Conservation (phyloP, 2,329 filamentous ascomycete species). For the Cryphonectria parasitica region DNA sequence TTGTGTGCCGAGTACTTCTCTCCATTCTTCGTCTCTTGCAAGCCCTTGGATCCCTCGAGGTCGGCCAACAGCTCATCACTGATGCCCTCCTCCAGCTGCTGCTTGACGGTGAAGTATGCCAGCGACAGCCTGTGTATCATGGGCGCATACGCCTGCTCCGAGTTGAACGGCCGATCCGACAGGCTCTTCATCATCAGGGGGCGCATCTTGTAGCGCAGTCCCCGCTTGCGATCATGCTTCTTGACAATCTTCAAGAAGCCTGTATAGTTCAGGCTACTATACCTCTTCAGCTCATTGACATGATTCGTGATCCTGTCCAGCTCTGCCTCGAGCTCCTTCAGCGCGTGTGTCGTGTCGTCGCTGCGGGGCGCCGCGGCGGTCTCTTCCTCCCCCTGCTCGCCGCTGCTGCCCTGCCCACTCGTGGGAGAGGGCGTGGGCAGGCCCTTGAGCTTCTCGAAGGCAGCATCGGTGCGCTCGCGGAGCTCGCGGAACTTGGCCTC, state of each 20-base stretch:
- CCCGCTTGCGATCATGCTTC: constrained; percentile 96
- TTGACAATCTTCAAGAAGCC: constrained; percentile 98
- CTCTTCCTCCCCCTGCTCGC: constrained; percentile 34
- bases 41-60: constrained; percentile 20
- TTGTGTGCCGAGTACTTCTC: constrained; percentile 86
- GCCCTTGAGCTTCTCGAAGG: constrained; percentile 75
- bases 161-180: constrained; percentile 90
- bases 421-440: constrained; percentile 69
- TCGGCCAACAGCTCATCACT: constrained; percentile 28
- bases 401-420: constrained; percentile 45
- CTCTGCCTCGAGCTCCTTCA: constrained; percentile 76
- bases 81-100: constrained; percentile 70
- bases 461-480: constrained; percentile 56
- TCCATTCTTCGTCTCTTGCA: constrained; percentile 58
- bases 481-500: constrained; percentile 69
- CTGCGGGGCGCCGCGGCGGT: constrained; percentile 46
- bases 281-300: constrained; percentile 91
- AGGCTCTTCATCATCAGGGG: constrained; percentile 91
- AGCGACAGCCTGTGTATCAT: constrained; percentile 88
- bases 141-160: constrained; percentile 84
- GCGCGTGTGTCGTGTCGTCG: constrained; percentile 53
- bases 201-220: constrained; percentile 82
- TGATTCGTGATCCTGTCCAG: constrained; percentile 88
- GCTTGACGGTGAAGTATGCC: constrained; percentile 93
- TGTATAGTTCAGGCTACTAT: constrained; percentile 95